Base-by-base conservation (phyloP, 495 filamentous ascomycete species). In the Ramalina peruviana region DNA sequence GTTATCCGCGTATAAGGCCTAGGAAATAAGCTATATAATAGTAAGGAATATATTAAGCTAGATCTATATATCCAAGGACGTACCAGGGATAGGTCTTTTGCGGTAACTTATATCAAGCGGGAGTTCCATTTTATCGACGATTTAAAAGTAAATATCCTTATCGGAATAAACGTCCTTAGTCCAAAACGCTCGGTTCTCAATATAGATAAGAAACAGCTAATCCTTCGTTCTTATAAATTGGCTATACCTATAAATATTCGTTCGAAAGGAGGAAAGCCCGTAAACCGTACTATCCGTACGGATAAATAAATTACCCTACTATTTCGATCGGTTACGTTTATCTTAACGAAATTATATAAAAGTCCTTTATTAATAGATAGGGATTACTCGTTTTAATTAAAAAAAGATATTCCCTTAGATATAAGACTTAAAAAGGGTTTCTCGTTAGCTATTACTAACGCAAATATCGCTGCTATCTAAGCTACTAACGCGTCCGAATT, bases 101-200 rank as follows among this genome's bases (percentile, higher is more conserved):
- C 17, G 19, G 25, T 26, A 37, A 42, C 36, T 23, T 46, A 46
- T 36, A 46, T 52, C 40, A 38, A 12, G 4, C 1, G 20, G 19
- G 41, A 52, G 3, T 46, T 52, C 30, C 13, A 42, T 43, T 21
- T 50, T 15, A 16, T 50, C 1, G n/a, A 50, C 5, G 43, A 50
- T n/a, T 19, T 41, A 9, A 50, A 50, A 9, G 19, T 23, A 13
- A 48, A 48, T 13, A 20, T 48, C 0, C 16, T 48, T 5, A 48
- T 48, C 4, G 19, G 16, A 0, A 48, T 48, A 20, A 33, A 48
- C 25, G 4, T 48, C 1, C n/a, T 48, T 0, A 19, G 9, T 6
- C n/a, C 11, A 17, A 33, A 48, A 11, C 6, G 6, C 9, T 33
- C 27, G 3, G 9, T 33, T 7, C 27, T 33, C 11, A 7, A 33